These are phyloP conservation scores for Raddia guianensis DNA, from an alignment of 176 grass and related monocot genomes.

Conservation along the genomic window DNA sequence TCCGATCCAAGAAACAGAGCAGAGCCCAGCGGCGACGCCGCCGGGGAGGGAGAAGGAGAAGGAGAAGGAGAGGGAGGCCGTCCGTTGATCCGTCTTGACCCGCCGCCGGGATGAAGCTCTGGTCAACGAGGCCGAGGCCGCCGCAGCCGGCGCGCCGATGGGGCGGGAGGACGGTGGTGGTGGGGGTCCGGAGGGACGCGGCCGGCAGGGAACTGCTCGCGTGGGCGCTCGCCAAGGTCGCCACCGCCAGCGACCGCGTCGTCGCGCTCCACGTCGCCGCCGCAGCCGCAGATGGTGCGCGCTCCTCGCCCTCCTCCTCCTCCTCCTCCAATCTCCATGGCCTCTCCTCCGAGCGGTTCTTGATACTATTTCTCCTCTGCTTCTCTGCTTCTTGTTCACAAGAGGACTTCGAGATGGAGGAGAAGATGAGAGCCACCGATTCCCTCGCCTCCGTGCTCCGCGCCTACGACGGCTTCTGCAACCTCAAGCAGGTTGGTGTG, in stretches of 20 bases:
- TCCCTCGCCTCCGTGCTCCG: constrained; percentile 59
- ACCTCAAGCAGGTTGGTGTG: constrained; percentile 61
- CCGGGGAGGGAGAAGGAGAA: not conserved
- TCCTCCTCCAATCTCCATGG: not conserved
- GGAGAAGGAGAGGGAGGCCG: not conserved
- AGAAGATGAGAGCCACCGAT: not conserved
- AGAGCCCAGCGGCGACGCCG: not conserved
- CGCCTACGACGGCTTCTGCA: constrained; percentile 70
- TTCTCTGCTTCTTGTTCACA: not conserved
- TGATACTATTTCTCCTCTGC: not conserved
- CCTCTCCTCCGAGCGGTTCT: not conserved
- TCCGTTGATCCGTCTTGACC: not conserved
- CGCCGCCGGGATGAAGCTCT: constrained; percentile 36
- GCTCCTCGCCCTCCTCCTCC: not conserved
- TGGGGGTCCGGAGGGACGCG: constrained; percentile 67
- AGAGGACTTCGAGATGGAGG: not conserved
- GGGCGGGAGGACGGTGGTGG: constrained; percentile 59
- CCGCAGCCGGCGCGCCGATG: not conserved
- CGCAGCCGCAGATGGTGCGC: not conserved
- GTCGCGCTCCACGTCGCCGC: constrained; percentile 63
- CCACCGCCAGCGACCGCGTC: constrained; percentile 63
- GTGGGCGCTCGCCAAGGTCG: constrained; percentile 80
- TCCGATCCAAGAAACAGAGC: constrained; percentile 4
- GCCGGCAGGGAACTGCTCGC: constrained; percentile 74
- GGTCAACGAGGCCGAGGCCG: not conserved